phyloP scores from a whole-genome alignment of 2,329 filamentous ascomycete species.

The Cryphonectria naterciae region DNA sequence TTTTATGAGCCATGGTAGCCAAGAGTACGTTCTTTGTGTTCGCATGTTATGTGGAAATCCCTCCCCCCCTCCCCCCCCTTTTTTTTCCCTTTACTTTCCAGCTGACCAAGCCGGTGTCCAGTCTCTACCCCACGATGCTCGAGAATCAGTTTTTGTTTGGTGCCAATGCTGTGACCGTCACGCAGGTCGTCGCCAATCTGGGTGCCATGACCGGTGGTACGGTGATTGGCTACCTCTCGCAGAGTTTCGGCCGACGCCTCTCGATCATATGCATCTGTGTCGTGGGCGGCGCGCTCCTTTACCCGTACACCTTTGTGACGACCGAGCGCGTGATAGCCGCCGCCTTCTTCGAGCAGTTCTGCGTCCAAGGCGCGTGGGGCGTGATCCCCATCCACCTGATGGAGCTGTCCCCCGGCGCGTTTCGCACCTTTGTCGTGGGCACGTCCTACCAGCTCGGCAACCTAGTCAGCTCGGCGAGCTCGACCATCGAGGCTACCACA shows the following conservation, averaged over 20 bases:
- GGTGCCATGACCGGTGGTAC: conserved; percentile 73
- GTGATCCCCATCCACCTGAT: conserved; percentile 79
- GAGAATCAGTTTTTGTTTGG: conserved; percentile 58
- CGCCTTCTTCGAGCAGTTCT: conserved; percentile 84
- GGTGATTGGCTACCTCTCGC: conserved; percentile 67
- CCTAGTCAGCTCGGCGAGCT: conserved; percentile 69
- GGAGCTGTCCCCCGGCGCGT: conserved; percentile 73
- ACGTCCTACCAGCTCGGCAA: conserved; percentile 80
- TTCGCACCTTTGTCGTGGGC: conserved; percentile 76
- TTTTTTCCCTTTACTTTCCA: not conserved
- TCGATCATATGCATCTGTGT: conserved; percentile 68
- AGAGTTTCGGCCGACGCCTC: conserved; percentile 71
- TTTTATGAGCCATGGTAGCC: too few species aligned
- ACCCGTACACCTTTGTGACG: conserved; percentile 77
- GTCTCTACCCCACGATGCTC: conserved; percentile 63
- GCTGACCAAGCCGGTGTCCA: not conserved
- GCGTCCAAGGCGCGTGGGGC: conserved; percentile 77
- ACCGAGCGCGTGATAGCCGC: conserved; percentile 71
- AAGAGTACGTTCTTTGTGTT: too few species aligned
- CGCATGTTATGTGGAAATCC: too few species aligned
- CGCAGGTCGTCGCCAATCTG: conserved; percentile 72
- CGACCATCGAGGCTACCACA: conserved; percentile 76
- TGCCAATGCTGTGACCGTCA: conserved; percentile 65
- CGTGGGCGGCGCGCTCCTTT: conserved; percentile 75
- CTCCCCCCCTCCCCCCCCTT: too few species aligned